These are phyloP conservation scores for Tuber indicum DNA, from an alignment of 495 filamentous ascomycete species.

Conservation along the genomic window DNA sequence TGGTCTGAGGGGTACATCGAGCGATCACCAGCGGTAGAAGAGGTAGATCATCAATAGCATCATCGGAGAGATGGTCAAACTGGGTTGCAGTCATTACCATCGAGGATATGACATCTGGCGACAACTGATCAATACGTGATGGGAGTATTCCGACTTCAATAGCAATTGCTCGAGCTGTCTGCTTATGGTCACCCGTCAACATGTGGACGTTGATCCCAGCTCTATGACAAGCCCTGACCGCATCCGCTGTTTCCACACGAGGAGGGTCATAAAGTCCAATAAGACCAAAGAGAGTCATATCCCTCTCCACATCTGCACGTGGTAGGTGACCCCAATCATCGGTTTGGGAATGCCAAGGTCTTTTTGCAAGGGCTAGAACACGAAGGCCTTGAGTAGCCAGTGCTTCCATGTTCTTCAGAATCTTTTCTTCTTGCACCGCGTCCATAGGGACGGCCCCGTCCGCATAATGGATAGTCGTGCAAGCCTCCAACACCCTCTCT, in stretches of 20 bases:
- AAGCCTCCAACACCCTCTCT: conserved; percentile 54
- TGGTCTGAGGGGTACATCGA: conserved; percentile 62
- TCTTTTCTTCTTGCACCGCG: conserved; percentile 39
- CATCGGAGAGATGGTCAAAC: conserved; percentile 57
- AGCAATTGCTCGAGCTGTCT: conserved; percentile 61
- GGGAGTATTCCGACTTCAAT: conserved; percentile 63
- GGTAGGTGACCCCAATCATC: conserved; percentile 47
- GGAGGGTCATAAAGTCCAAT: conserved; percentile 57
- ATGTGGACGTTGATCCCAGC: conserved; percentile 71
- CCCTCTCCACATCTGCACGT: conserved; percentile 52
- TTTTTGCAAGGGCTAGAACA: conserved; percentile 57
- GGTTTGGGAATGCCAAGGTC: conserved; percentile 41
- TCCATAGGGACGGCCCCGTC: conserved; percentile 41
- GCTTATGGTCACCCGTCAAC: conserved; percentile 64
- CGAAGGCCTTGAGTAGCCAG: conserved; percentile 60
- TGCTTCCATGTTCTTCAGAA: conserved; percentile 59
- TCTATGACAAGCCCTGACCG: conserved; percentile 56
- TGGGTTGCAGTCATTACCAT: conserved; percentile 61
- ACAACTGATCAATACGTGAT: conserved; percentile 47
- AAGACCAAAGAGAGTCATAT: conserved; percentile 54
- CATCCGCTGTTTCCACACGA: conserved; percentile 48
- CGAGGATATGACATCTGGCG: conserved; percentile 53
- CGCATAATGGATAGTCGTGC: conserved; percentile 48
- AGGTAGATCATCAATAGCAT: conserved; percentile 56
- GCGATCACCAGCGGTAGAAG: conserved; percentile 63